These are phyloP conservation scores for Moringa oleifera DNA, from an alignment of 345 rosid genomes.

Conservation along the genomic window DNA sequence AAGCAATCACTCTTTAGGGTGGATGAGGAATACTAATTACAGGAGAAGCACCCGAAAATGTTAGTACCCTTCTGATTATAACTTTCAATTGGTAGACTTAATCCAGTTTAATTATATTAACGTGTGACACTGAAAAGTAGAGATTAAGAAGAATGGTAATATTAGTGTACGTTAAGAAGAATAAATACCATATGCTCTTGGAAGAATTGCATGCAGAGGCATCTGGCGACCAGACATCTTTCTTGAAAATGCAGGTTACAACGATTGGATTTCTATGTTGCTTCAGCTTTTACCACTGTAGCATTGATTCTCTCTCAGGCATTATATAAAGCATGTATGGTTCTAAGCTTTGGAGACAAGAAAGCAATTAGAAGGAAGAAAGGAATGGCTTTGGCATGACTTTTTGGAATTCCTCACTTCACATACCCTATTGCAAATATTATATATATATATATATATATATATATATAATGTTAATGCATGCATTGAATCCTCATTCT, in stretches of 20 bases:
- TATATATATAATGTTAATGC: too few relatives aligned
- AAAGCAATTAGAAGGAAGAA: conserved; percentile 25
- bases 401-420: not conserved
- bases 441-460: conserved; percentile 7
- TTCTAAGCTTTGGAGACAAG: conserved; percentile 31
- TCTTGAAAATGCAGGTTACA: too few relatives aligned
- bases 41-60: too few relatives aligned
- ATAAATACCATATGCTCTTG: conserved; percentile 34
- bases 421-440: too few relatives aligned
- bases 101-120: too few relatives aligned
- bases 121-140: too few relatives aligned
- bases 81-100: too few relatives aligned
- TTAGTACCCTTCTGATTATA: too few relatives aligned
- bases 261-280: not conserved
- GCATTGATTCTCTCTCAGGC: conserved; percentile 8
- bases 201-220: conserved; percentile 26
- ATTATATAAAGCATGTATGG: not conserved
- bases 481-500: conserved; percentile 3
- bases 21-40: too few relatives aligned
- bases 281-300: conserved; percentile 14
- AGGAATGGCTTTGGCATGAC: conserved; percentile 35
- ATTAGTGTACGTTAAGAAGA: too few relatives aligned
- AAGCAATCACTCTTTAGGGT: too few relatives aligned
- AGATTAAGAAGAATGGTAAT: not conserved
- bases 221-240: not conserved